These are phyloP conservation scores for Ogataea naganishii DNA, from an alignment of 805 yeast species.

Conservation along the genomic window DNA sequence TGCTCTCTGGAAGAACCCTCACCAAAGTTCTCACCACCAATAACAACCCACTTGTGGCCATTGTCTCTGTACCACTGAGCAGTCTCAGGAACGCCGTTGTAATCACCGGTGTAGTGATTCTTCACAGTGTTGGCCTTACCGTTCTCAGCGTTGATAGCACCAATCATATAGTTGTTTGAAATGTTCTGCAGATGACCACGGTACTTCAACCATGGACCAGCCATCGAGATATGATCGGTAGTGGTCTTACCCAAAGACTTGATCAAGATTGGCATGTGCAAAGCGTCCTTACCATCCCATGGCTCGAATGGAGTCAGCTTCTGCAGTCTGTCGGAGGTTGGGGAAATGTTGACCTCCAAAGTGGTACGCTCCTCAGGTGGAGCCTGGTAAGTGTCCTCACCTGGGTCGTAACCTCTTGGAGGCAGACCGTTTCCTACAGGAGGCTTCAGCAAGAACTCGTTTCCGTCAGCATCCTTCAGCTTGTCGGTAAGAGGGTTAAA, in stretches of 20 bases:
- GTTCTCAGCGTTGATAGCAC: slow-evolving; percentile 96
- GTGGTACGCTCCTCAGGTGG: slow-evolving; percentile 82
- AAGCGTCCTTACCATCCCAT: slow-evolving; percentile 95
- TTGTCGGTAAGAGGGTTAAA: slow-evolving; percentile 88
- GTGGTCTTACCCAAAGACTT: slow-evolving; percentile 97
- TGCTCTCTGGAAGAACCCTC: slow-evolving; percentile 99
- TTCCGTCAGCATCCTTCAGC: slow-evolving; percentile 64
- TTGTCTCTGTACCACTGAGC: slow-evolving; percentile 91
- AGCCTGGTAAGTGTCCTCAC: slow-evolving; percentile 89
- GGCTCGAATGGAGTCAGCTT: slow-evolving; percentile 86
- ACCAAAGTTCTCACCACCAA: slow-evolving; percentile 98
- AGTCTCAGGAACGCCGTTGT: slow-evolving; percentile 94
- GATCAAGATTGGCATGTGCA: slow-evolving; percentile 84
- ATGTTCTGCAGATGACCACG: slow-evolving; percentile 99
- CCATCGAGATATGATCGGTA: slow-evolving; percentile 99
- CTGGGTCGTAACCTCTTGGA: slow-evolving; percentile 47
- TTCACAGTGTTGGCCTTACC: slow-evolving; percentile 86
- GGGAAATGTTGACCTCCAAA: slow-evolving; percentile 70
- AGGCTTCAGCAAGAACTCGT: slow-evolving; percentile 66
- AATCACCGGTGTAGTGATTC: slow-evolving; percentile 87
- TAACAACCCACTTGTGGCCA: slow-evolving; percentile 92
- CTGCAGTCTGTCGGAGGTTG: slow-evolving; percentile 95
- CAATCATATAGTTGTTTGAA: slow-evolving; percentile 98
- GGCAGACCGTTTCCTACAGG: slow-evolving; percentile 86
- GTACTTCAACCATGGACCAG: slow-evolving; percentile 99